Base-by-base conservation (phyloP, 1,139 yeast genomes). In the Geotrichum klebahnii region DNA sequence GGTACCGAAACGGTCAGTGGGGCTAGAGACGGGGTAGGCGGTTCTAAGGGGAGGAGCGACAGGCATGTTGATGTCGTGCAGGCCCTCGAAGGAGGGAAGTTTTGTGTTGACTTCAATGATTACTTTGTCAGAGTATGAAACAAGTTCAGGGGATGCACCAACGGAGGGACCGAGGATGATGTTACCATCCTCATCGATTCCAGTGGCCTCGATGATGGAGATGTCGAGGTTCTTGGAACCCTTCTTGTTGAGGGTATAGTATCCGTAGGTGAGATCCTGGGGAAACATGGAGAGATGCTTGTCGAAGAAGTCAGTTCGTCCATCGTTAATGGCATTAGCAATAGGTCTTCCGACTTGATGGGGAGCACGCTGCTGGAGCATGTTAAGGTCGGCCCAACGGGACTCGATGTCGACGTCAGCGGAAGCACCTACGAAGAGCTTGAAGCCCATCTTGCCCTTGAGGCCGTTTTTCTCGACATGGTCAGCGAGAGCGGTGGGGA, bases 261-360 rank as follows among this genome's bases (percentile, higher is more conserved):
- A 92, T n/a, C 97, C 98, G 65, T 90, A 92, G 41, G 95, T 86
- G 68, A 92, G 78, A 69, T 92, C 97, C 72, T 92, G 98, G 29
- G 97, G 95, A 71, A 90, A 90, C 97, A 92, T 90, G 31, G 96
- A 88, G 69, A 92, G 76, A 69, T 92, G 97, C 73, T 92, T 92
- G 73, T 92, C 98, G 62, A 89, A 90, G 70, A 92, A 92, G 62
- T 76, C 74, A 55, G 92, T 92, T 67, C 83, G 76, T 52, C 96
- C 96, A 50, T 80, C 82, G 69, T 92, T 92, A 70, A 92, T 92
- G 50, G 92, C 89, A 55, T 78, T 78, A 42, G 95, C 86, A 65
- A 92, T 90, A 63, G 96, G 95, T 68, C 85, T 90, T 64, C 97
- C 97, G 54, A 92, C 97, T 73, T 92, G 98, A 73, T 92, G 97